These are phyloP conservation scores for Rhizoclosmatium globosum DNA, from an alignment of 192 early-diverging fungal genomes.

Conservation along the genomic window DNA sequence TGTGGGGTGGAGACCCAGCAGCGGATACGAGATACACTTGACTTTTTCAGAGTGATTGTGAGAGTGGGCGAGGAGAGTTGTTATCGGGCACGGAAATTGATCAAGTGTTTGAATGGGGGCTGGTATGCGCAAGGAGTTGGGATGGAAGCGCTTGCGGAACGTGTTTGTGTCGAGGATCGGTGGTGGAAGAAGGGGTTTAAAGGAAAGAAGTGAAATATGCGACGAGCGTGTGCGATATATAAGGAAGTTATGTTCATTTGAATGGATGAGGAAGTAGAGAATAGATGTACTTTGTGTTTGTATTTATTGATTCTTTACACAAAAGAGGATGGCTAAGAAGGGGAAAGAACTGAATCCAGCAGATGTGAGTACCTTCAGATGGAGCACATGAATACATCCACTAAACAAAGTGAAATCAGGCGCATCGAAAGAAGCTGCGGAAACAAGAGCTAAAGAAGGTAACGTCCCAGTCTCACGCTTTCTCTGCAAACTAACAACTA, in stretches of 20 bases:
- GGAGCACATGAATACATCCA: neutral
- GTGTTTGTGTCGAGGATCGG: conserved; percentile 22
- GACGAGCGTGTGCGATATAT: too few relatives aligned
- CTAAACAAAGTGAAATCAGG: conserved; percentile 11
- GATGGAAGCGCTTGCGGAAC: conserved; percentile 23
- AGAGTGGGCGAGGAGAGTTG: conserved; percentile 12
- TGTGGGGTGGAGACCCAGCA: conserved; percentile 6
- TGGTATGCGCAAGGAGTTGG: conserved; percentile 1
- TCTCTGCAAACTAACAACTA: neutral
- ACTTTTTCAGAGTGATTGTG: conserved; percentile 25
- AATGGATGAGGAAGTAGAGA: neutral
- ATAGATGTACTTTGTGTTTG: neutral
- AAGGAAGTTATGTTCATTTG: too few relatives aligned
- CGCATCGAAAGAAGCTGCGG: conserved; percentile 58
- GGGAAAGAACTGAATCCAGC: conserved; percentile 38
- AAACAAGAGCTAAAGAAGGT: conserved; percentile 71
- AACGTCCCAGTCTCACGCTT: neutral
- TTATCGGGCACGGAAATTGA: conserved; percentile 25
- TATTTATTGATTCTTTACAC: neutral
- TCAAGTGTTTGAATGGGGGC: conserved; percentile 16
- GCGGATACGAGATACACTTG: conserved; percentile 13
- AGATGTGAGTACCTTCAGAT: conserved; percentile 5
- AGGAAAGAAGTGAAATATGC: neutral
- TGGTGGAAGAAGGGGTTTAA: conserved; percentile 25
- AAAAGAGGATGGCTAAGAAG: conserved; percentile 36